Conservation (phyloP, 106 monocot genomes). For the Allium cepa region DNA sequence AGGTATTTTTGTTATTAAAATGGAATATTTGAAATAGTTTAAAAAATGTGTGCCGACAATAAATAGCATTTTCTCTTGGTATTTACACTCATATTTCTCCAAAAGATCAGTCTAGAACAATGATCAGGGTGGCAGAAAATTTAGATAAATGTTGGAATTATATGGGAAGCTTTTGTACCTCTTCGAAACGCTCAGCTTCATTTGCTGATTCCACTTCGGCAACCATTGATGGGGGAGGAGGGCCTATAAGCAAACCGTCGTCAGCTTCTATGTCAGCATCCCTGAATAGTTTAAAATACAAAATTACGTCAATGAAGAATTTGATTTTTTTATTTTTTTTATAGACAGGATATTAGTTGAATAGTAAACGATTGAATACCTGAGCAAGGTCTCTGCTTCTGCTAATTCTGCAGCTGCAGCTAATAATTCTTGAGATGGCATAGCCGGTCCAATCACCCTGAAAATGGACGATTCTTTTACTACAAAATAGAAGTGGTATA, state of each 20-base stretch:
- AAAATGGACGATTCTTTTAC: conserved; percentile 3
- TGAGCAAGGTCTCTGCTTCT: conserved; percentile 62
- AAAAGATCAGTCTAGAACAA: too few relatives aligned
- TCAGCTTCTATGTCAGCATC: conserved; percentile 66
- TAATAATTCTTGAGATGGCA: conserved; percentile 90
- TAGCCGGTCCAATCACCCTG: conserved; percentile 95
- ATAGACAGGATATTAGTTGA: too few relatives aligned
- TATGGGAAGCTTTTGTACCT: conserved; percentile 39
- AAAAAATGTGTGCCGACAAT: too few relatives aligned
- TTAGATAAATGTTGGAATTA: too few relatives aligned
- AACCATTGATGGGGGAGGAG: conserved; percentile 89
- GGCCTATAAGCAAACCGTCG: conserved; percentile 82
- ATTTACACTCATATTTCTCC: too few relatives aligned
- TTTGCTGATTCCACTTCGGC: conserved; percentile 93
- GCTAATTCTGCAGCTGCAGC: conserved; percentile 93
- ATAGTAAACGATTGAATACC: conserved; percentile 24
- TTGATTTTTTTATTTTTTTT: background rate
- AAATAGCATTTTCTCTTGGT: too few relatives aligned
- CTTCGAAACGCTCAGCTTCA: conserved; percentile 99
- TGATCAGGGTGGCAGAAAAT: too few relatives aligned
- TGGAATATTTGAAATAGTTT: too few relatives aligned
- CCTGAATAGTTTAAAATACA: conserved; percentile 46
- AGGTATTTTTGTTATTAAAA: too few relatives aligned
- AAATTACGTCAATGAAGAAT: background rate
- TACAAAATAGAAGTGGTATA: background rate